These are phyloP conservation scores for Microsporum audouinii DNA, from an alignment of 2,329 filamentous ascomycete genomes.

Conservation along the genomic window DNA sequence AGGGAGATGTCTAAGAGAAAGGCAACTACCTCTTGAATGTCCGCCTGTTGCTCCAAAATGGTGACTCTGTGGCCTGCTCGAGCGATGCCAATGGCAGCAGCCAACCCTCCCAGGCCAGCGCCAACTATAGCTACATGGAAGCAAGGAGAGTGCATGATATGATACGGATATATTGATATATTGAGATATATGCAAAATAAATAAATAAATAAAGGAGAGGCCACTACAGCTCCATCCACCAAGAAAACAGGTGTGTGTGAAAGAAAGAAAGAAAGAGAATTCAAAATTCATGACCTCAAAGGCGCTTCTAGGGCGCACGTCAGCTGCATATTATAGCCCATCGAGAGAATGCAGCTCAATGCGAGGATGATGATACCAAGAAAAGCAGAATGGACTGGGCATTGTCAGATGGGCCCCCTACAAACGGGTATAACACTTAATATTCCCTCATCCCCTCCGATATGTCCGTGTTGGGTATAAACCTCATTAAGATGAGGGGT, in stretches of 20 bases:
- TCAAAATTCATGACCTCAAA: neutral
- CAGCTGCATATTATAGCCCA: neutral
- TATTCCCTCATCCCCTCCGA: neutral
- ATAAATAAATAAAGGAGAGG: neutral
- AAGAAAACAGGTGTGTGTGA: neutral
- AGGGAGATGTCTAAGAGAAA: neutral
- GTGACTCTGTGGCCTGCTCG: slow-evolving; percentile 16
- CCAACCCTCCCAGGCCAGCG: slow-evolving; percentile 17
- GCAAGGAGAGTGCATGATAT: neutral
- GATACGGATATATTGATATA: neutral
- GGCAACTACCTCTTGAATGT: slow-evolving; percentile 28
- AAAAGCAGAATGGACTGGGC: neutral
- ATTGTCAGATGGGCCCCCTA: neutral
- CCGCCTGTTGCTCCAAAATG: slow-evolving; percentile 29
- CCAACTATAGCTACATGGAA: slow-evolving; percentile 16
- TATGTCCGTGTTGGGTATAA: neutral
- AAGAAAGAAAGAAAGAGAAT: neutral
- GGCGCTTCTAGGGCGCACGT: neutral
- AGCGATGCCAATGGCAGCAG: slow-evolving; percentile 16
- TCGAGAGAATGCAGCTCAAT: no score
- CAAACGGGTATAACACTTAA: neutral
- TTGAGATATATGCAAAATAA: neutral
- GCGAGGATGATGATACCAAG: neutral
- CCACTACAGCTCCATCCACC: neutral
- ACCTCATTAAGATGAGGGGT: neutral